Conservation (phyloP, 208 protist genomes). For the Leishmania aethiopica region DNA sequence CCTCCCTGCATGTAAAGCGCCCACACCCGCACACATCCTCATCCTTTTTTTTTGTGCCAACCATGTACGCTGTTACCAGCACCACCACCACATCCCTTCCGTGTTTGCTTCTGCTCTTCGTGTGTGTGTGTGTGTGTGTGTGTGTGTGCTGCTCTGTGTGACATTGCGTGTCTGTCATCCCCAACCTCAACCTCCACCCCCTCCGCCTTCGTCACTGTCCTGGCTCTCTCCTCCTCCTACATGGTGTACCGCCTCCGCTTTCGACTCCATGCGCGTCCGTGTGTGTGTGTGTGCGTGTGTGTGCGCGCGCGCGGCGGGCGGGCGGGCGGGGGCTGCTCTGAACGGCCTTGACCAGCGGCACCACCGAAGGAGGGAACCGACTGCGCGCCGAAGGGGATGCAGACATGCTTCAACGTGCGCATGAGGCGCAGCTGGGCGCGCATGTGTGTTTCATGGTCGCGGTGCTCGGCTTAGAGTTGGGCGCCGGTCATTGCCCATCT, state of each 20-base stretch:
- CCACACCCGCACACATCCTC: background rate
- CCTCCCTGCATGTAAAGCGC: background rate
- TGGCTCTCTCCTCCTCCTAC: no score
- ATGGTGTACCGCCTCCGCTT: no score
- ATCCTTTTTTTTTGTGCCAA: background rate
- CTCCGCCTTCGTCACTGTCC: no score
- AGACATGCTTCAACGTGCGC: background rate
- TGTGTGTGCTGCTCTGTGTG: no score
- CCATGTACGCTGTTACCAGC: no score
- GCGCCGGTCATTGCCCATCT: background rate
- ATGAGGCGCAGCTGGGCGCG: background rate
- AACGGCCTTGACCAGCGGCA: background rate
- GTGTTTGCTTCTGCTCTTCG: background rate
- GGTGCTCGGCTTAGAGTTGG: background rate
- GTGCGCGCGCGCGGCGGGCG: background rate
- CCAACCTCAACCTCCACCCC: no score
- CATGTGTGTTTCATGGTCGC: background rate
- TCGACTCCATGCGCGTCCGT: background rate
- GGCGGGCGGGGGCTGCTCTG: no score
- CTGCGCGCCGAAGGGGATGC: background rate
- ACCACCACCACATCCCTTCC: background rate
- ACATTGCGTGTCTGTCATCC: no score
- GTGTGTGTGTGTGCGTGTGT: background rate
- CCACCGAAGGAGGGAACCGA: background rate
- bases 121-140: background rate